Conservation (phyloP, 768 basidiomycete genomes). For the Cantharellus anzutake region DNA sequence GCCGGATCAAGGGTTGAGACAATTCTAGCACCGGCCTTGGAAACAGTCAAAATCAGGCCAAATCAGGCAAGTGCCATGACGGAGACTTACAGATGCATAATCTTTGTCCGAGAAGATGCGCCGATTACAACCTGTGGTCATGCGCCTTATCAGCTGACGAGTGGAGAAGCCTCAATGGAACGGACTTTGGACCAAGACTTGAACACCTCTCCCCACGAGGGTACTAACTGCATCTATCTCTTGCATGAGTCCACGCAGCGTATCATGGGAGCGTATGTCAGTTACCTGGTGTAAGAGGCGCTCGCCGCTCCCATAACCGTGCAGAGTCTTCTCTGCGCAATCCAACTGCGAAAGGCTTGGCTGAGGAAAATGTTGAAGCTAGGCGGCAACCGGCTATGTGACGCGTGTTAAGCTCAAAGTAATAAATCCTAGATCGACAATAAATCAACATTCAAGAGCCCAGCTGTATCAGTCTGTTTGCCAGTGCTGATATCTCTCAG, state of each 20-base stretch:
- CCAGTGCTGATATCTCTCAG: too few species aligned
- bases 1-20: constrained; percentile 36
- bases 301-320: constrained; percentile 75
- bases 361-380: too few species aligned
- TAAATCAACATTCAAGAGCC: too few species aligned
- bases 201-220: constrained; percentile 35
- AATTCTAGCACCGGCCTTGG: constrained; percentile 60
- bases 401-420: too few species aligned
- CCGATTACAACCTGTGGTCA: background rate
- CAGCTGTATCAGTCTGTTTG: too few species aligned
- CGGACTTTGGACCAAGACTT: constrained; percentile 61
- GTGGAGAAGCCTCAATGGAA: constrained; percentile 26
- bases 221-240: constrained; percentile 30
- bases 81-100: background rate
- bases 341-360: constrained; percentile 15
- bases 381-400: too few species aligned
- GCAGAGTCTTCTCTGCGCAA: constrained; percentile 59
- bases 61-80: background rate
- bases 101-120: background rate
- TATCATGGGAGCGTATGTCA: too few species aligned
- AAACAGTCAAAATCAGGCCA: background rate
- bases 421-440: too few species aligned
- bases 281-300: constrained; percentile 50
- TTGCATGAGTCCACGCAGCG: too few species aligned
- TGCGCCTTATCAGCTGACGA: too few species aligned